These are phyloP conservation scores for Chrysoporthe deuterocubensis DNA, from an alignment of 2,329 filamentous ascomycete genomes.

Conservation along the genomic window DNA sequence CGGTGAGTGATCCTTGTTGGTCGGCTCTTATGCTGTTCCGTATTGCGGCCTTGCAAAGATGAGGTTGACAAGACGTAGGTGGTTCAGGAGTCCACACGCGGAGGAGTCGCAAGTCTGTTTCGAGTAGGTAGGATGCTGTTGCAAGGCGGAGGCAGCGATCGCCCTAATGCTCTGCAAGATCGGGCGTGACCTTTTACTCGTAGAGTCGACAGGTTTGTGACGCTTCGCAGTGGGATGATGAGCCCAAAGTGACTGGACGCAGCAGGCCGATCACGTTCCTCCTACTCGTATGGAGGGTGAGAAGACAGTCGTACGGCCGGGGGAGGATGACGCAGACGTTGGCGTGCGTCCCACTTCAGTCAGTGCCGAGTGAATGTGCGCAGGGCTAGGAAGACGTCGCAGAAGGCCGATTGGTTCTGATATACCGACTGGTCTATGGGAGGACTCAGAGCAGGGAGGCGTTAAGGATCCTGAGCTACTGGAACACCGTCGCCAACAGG, in stretches of 20 bases:
- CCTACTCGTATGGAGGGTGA: background rate
- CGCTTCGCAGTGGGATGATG: background rate
- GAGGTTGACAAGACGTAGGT: background rate
- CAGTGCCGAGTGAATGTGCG: background rate
- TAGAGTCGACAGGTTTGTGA: constrained; percentile 7
- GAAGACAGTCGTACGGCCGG: background rate
- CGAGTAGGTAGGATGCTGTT: background rate
- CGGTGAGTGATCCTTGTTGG: constrained; percentile 10
- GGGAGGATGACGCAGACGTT: background rate
- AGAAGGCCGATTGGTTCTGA: background rate
- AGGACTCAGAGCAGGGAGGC: background rate
- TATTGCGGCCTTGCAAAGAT: constrained; percentile 8
- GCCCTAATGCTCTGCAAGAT: constrained; percentile 5
- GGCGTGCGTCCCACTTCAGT: constrained; percentile 1
- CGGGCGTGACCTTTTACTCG: constrained; percentile 3
- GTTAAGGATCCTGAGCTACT: background rate
- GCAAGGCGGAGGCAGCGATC: background rate
- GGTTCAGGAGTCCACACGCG: constrained; percentile 3
- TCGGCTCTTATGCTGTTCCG: constrained; percentile 9
- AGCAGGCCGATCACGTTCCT: background rate
- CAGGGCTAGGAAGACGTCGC: background rate
- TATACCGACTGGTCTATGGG: background rate
- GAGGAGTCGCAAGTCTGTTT: constrained; percentile 4
- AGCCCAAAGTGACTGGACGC: background rate
- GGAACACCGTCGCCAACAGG: constrained; percentile 3